Base-by-base conservation (phyloP, 768 basidiomycete genomes). In the Lenzites betulinus region DNA sequence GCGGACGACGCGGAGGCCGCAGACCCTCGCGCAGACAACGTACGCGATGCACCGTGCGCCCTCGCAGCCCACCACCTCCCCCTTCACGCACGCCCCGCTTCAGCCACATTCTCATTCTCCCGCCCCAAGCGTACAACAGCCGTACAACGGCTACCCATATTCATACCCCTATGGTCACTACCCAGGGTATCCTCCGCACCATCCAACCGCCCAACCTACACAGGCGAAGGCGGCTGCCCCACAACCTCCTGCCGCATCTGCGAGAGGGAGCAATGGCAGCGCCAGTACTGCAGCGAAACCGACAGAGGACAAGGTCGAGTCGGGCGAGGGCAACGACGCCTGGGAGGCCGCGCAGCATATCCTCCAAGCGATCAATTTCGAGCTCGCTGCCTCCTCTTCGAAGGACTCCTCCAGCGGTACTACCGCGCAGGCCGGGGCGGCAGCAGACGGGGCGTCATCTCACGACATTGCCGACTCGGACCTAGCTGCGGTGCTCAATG, bases 341-440 rank as follows among this genome's bases (percentile, higher is more conserved):
- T 90, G 88, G 81, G 85, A 89, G 68, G 89, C 89, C 0, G 89
- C 89, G 8, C 87, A 90, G 67, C 87, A 83, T 62, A 91, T 91
- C 48, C 77, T 91, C 54, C 84, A 86, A 66, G 89, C 88, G 3
- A 89, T 91, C 74, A 89, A 90, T 70, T 89, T 88, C 26, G 55
- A 58, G 59, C 66, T 54, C 53, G 61, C 50, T 64, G 62, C 13
- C 41, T n/a, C 30, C 11, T 44, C 60, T 50, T 25, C 43, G 9
- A 25, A 20, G 25, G 26, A 50, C 35, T 22, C 44, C 18, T 39
- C 54, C 7, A 1, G 47, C 12, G 18, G n/a, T n/a, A n/a, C 44
- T 4, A 47, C 42, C 8, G 56, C 28, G 33, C 59, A 51, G 39
- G 6, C 62, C 9, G 36, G 58, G 7, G 38, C 43, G 11, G 9